Base-by-base conservation (phyloP, 768 basidiomycete species). In the Xerocomus spinulosus region DNA sequence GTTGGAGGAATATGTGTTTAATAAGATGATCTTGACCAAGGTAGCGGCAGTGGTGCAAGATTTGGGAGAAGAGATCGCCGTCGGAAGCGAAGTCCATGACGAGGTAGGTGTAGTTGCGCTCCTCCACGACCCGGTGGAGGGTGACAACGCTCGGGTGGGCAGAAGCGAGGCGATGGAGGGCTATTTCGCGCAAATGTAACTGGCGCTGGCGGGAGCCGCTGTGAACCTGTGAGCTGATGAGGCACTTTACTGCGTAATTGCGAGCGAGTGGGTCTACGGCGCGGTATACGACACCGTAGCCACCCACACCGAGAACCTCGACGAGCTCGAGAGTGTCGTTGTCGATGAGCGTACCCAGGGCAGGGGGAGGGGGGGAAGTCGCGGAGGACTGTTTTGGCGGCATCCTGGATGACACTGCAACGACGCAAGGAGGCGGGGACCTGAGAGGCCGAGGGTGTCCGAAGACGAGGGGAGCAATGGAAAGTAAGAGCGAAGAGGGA, bases 221-320 rank as follows among this genome's bases (percentile, higher is more conserved):
- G 53, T 74, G 70, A 46, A 66, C 68, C 25, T 67, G 70, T 5
- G 76, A 69, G 59, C 79, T 82, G 32, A 81, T 74, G 42, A 93
- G 83, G 65, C 92, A 97, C 71, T 98, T 97, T 59, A 98, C 92
- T 50, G 93, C 92, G 67, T 81, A 92, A 46, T 81, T 83, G 54
- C 72, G 70, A 17, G 66, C 70, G 38, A 73, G 70, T 32, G 73
- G 68, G 56, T 77, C 87, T 50, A 87, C 73, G 21, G 91, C 94
- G 47, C 88, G 86, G 67, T 95, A 96, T 10, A 97, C 95, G 57
- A 93, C 84, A 46, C 95, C 95, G 63, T 96, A 98, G 20, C 94
- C 94, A 12, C 95, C 95, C 28, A 87, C 81, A 29, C 95, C 95
- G 42, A 98, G 80, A 53, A 94, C 78, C 59, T 87, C 82, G 57